A percentile compares a stretch with the other conserved stretches of the same genome.
These are phyloP conservation scores for Cordyceps fumosorosea DNA, from an alignment of 2,329 filamentous ascomycete species.

Conservation along the genomic window DNA sequence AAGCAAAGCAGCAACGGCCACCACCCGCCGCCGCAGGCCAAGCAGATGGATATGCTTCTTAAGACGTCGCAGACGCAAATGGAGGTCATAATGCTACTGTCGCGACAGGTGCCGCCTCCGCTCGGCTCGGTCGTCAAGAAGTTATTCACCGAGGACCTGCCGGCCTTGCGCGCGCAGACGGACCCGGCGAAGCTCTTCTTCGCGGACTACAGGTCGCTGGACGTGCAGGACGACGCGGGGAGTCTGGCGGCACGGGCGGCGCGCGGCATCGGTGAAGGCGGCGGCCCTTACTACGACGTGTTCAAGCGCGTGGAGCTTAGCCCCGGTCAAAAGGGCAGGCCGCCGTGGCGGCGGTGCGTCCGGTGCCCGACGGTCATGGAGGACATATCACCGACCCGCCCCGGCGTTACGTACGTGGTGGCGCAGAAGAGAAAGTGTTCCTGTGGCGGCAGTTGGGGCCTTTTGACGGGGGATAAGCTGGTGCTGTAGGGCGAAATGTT, in stretches of 20 bases:
- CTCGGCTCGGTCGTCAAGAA: slow-evolving; percentile 56
- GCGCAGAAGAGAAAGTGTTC: slow-evolving; percentile 48
- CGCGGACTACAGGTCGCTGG: slow-evolving; percentile 63
- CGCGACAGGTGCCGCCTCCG: slow-evolving; percentile 35
- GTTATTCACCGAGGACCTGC: slow-evolving; percentile 54
- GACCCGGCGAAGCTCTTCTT: slow-evolving; percentile 67
- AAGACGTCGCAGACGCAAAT: slow-evolving; percentile 42
- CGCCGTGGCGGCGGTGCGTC: slow-evolving; percentile 36
- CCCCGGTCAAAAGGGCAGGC: slow-evolving; percentile 13
- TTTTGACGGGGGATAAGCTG: slow-evolving; percentile 31
- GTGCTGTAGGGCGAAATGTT: slow-evolving; percentile 1
- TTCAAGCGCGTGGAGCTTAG: slow-evolving; percentile 54
- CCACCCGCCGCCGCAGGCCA: slow-evolving; percentile 34
- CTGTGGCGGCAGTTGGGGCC: slow-evolving; percentile 47
- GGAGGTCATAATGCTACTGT: slow-evolving; percentile 48
- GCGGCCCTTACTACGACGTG: slow-evolving; percentile 38
- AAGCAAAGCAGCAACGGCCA: slow-evolving; percentile 33
- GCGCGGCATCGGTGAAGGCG: slow-evolving; percentile 21
- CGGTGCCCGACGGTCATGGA: slow-evolving; percentile 62
- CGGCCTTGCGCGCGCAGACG: slow-evolving; percentile 49
- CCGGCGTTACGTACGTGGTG: slow-evolving; percentile 48
- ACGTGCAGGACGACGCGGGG: slow-evolving; percentile 51
- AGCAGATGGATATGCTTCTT: slow-evolving; percentile 37
- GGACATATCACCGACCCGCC: slow-evolving; percentile 41
- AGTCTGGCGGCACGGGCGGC: slow-evolving; percentile 36